A percentile compares a stretch with the other conserved stretches of the same genome.
phyloP scores from a whole-genome alignment of 2,329 filamentous ascomycete genomes.

The Stylonectria norvegica region DNA sequence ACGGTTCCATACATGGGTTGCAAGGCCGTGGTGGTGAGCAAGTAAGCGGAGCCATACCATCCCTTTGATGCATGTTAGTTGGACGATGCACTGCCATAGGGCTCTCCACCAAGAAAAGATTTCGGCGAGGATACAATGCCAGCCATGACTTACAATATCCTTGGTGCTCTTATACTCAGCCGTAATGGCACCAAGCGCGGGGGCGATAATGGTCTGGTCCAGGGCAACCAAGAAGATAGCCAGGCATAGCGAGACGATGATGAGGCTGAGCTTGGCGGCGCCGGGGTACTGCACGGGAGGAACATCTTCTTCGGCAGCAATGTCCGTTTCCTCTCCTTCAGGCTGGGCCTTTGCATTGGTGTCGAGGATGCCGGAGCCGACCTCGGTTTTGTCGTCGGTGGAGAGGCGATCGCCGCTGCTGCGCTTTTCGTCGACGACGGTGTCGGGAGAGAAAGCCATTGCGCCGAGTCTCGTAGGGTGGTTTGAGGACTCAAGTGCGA shows the following conservation, averaged over 20 bases:
- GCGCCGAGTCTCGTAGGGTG: no score
- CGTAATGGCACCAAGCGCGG: conserved; percentile 51
- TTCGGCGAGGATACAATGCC: no score
- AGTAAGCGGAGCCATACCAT: conserved; percentile 51
- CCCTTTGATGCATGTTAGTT: conserved; percentile 27
- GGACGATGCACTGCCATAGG: background rate
- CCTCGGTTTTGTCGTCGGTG: conserved; percentile 31
- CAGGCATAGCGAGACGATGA: conserved; percentile 44
- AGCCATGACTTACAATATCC: conserved; percentile 41
- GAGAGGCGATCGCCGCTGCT: conserved; percentile 22
- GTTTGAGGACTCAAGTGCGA: no score
- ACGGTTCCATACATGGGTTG: conserved; percentile 49
- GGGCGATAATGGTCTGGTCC: conserved; percentile 51
- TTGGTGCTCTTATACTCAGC: conserved; percentile 41
- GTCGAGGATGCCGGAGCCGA: conserved; percentile 24
- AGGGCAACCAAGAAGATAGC: conserved; percentile 49
- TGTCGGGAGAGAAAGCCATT: conserved; percentile 11
- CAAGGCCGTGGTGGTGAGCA: conserved; percentile 48
- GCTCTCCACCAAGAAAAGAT: background rate
- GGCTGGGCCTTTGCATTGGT: conserved; percentile 4
- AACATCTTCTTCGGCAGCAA: background rate
- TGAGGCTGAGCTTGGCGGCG: conserved; percentile 38
- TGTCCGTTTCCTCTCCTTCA: background rate
- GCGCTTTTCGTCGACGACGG: conserved; percentile 21
- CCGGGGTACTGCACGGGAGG: conserved; percentile 37